Conservation (phyloP, 495 filamentous ascomycete genomes). For the Penicillium lagena region DNA sequence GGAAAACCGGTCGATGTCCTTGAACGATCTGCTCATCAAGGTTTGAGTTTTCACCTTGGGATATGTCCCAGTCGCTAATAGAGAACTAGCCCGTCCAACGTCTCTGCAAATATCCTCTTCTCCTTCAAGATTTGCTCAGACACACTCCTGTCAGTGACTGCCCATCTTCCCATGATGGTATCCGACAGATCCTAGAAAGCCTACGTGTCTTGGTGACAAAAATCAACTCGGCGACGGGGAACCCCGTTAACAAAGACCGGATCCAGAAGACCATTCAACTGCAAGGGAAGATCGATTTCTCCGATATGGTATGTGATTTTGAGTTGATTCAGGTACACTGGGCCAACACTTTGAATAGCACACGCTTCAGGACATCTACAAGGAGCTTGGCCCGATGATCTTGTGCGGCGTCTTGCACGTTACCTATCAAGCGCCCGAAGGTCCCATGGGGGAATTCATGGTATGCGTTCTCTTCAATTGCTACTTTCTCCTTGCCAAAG, state of each 20-base stretch:
- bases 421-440: constrained; percentile 65
- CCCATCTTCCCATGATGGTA: constrained; percentile 68
- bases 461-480: constrained; percentile 79
- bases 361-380: constrained; percentile 48
- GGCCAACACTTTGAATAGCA: constrained; percentile 6
- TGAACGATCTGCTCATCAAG: constrained; percentile 88
- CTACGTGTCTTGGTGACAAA: constrained; percentile 64
- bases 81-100: constrained; percentile 76
- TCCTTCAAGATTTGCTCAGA: constrained; percentile 76
- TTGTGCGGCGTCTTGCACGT: constrained; percentile 85
- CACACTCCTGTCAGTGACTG: constrained; percentile 80
- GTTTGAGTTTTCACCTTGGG: constrained; percentile 32
- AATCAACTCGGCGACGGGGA: constrained; percentile 68
- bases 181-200: constrained; percentile 65
- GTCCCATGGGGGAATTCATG: constrained; percentile 73
- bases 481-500: constrained; percentile 71
- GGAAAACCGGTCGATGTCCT: constrained; percentile 65
- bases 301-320: constrained; percentile 51
- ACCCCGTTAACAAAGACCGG: constrained; percentile 32
- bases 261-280: constrained; percentile 47
- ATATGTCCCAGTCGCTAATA: constrained; percentile 6
- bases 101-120: constrained; percentile 84
- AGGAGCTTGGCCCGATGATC: constrained; percentile 71
- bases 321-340: no score
- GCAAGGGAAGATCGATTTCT: constrained; percentile 56